Percentiles rank a stretch among this genome's conserved stretches.
phyloP scores from a whole-genome alignment of 768 basidiomycete genomes.

The Rickenella mellea region DNA sequence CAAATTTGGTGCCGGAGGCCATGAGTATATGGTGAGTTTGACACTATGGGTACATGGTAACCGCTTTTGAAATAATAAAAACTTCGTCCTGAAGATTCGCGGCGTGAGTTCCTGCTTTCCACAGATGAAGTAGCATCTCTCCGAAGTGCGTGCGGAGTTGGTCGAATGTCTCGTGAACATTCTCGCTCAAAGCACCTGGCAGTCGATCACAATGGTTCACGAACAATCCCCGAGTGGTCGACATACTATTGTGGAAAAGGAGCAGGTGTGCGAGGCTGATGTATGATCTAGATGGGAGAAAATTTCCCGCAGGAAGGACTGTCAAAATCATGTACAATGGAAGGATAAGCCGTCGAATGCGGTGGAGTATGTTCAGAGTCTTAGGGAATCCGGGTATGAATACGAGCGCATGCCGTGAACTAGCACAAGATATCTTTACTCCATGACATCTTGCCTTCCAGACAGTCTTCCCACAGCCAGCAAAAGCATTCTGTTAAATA shows the following conservation, averaged over 20 bases:
- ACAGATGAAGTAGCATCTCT: conserved; percentile 68
- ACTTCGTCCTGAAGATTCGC: conserved; percentile 65
- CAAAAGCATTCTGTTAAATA: too few species aligned
- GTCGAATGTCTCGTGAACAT: conserved; percentile 69
- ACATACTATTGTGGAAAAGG: conserved; percentile 41
- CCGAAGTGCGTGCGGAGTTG: conserved; percentile 58
- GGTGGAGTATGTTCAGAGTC: background rate
- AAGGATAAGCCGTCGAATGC: background rate
- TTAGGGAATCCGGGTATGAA: too few species aligned
- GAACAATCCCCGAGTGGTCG: conserved; percentile 61
- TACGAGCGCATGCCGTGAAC: too few species aligned
- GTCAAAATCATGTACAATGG: background rate
- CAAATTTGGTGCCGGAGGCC: conserved; percentile 70
- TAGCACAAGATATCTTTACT: too few species aligned
- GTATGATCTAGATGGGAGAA: background rate
- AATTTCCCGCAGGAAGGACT: too few species aligned
- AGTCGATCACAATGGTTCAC: conserved; percentile 68
- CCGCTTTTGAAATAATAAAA: conserved; percentile 25
- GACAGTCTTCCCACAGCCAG: too few species aligned
- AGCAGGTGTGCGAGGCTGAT: background rate
- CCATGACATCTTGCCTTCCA: too few species aligned
- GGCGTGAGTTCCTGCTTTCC: conserved; percentile 54
- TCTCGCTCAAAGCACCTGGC: conserved; percentile 57
- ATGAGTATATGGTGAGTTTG: conserved; percentile 59
- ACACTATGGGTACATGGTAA: background rate